Conservation (phyloP, 2,329 filamentous ascomycete genomes). For the Paraconiothyrium sp. region DNA sequence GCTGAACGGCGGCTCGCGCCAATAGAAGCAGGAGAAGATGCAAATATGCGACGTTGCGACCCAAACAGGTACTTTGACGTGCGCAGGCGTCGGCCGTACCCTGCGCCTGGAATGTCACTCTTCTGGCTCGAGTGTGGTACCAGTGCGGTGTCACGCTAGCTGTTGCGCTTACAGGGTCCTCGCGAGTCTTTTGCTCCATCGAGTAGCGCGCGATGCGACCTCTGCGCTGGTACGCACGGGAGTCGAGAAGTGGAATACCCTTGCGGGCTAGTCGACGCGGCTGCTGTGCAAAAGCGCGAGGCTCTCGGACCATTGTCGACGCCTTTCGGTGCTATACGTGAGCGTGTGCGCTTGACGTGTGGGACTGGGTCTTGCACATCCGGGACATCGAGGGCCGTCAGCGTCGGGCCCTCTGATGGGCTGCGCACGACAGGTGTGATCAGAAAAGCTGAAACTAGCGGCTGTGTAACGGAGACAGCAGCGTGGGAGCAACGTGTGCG, state of each 20-base stretch:
- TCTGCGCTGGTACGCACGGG: constrained; percentile 5
- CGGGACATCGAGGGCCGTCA: no score
- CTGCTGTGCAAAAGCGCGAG: background rate
- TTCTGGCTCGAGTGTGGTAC: background rate
- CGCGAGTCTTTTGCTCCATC: background rate
- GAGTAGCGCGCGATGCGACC: constrained; percentile 4
- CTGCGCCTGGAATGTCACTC: background rate
- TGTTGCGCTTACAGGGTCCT: constrained; percentile 5
- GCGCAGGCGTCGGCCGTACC: background rate
- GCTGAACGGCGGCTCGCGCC: background rate
- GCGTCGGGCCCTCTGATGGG: no score
- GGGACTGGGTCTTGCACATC: no score
- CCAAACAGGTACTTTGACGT: background rate
- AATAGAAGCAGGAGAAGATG: background rate
- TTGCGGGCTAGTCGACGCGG: background rate
- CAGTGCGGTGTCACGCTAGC: constrained; percentile 12
- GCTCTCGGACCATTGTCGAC: background rate
- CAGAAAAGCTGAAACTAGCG: background rate
- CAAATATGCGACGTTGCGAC: background rate
- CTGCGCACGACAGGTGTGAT: background rate
- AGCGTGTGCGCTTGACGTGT: no score
- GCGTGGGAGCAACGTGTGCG: constrained; percentile 7
- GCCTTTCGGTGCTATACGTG: background rate
- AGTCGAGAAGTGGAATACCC: background rate
- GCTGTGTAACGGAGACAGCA: background rate